Base-by-base conservation (phyloP, 257 asterid species). In the Solanum etuberosum region DNA sequence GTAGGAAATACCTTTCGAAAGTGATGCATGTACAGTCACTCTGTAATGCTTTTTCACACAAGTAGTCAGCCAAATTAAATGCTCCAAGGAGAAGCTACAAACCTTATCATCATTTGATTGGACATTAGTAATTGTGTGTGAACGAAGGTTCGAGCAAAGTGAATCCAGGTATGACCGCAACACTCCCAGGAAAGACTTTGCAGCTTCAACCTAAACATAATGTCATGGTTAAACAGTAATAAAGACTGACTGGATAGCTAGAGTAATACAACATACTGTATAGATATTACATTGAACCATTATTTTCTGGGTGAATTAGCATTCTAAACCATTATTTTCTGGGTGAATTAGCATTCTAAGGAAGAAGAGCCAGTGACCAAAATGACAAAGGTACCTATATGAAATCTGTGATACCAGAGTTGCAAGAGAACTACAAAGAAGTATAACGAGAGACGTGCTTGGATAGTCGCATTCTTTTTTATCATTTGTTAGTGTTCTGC, bases 101-200 rank as follows among this genome's bases (percentile, higher is more conserved):
- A 96, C 99, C 99, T 97, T 97, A 87, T 97, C 99, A 87, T 97
- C 95, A 81, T 97, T 97, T 63, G 99, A 97, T 91, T 97, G 99
- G 88, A 97, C 99, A 86, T 97, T 97, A 65, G 99, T 97, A 86
- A 97, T 97, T 78, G 99, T 97, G 89, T 97, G 99, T 83, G 99
- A 95, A 21, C 99, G 98, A 86, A 97, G 93, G 89, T 92, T 94
- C 34, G 93, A 93, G 90, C 98, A 97, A 48, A 97, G 94, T 63
- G 95, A 91, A 72, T 97, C 99, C 92, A 97, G 89, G 93, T 97
- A 96, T 59, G 96, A 68, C 87, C 99, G 90, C 85, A 97, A 85
- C 78, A 89, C 95, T 78, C 90, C 90, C 25, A 97, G 92, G 88
- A 97, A 96, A 85, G 94, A 96, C 91, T 92, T 94, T 89, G 98